Base-by-base conservation (phyloP, 495 filamentous ascomycete species). In the Geoglossum glabrum region DNA sequence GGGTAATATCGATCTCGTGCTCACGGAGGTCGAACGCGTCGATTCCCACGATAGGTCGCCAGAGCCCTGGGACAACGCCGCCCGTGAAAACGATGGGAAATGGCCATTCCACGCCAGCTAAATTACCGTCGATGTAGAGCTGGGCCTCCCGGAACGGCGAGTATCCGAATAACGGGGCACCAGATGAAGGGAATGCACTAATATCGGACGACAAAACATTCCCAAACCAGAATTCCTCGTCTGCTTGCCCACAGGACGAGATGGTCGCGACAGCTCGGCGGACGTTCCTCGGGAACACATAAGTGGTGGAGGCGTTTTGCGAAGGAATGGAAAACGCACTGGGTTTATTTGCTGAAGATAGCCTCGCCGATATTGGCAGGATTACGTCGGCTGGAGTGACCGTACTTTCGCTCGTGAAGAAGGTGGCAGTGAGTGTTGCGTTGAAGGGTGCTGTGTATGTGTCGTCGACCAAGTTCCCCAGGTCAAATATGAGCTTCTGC, bases 51-150 rank as follows among this genome's bases (percentile, higher is more conserved):
- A 95, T 82, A 0, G 89, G 89, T 0, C 85, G 73, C 82, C 89
- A 93, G 31, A 93, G 75, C 0, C 80, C 80, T 0, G 89, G 89
- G 1, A 81, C 82, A 0, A 95, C 78, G 3, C 89, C 89, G 5
- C 89, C 88, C 5, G 88, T 93, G 61, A 94, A 95, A 36, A 94
- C 86, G 30, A 89, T 73, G 0, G 86, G 85, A 59, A 90, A 92
- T 3, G 89, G 88, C 85, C 84, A 93, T 7, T 79, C 74, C 3
- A 92, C 84, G 0, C 88, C 88, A 17, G 86, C 85, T 8, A 92
- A 69, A 31, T 74, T 72, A 1, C 78, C 85, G 64, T 95, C 85
- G 59, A 94, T 85, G 43, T 81, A 75, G 1, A 93, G 70, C 60
- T 94, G 86, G 8, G 93, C 74, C 66, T 95, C 89, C 9, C 88